Percentiles rank a stretch among this genome's conserved stretches.
phyloP scores from a whole-genome alignment of 352 stramenopile species.

The Globisporangium megalacanthum region DNA sequence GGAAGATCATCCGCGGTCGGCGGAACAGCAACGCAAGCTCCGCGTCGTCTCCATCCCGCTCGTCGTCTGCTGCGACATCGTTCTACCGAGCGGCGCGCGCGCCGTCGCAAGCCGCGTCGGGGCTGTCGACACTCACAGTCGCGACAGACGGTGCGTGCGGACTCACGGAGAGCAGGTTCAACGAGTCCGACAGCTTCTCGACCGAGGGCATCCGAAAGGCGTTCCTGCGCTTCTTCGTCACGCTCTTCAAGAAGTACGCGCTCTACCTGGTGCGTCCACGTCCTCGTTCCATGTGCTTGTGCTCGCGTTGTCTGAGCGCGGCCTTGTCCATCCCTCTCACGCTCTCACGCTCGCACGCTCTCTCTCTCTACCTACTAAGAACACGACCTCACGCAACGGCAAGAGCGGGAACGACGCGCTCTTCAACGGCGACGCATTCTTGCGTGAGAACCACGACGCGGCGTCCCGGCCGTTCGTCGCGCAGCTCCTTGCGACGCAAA shows the following conservation, averaged over 20 bases:
- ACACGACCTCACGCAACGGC: conserved; percentile 14
- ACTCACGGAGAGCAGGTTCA: conserved; percentile 59
- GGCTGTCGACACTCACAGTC: background rate
- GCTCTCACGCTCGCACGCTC: no score
- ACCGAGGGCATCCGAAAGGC: conserved; percentile 53
- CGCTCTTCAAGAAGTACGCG: conserved; percentile 73
- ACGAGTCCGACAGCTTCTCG: conserved; percentile 70
- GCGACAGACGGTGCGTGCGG: conserved; percentile 32
- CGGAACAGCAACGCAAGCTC: conserved; percentile 41
- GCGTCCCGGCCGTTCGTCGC: conserved; percentile 54
- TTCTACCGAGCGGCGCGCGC: conserved; percentile 12
- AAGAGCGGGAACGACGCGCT: conserved; percentile 31
- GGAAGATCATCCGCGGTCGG: conserved; percentile 59
- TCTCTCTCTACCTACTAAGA: conserved; percentile 17
- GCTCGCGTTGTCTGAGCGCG: background rate
- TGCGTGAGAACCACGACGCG: conserved; percentile 64
- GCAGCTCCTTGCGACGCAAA: conserved; percentile 64
- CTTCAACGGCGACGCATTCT: conserved; percentile 61
- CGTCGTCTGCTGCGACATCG: conserved; percentile 14
- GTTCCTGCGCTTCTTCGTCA: conserved; percentile 82
- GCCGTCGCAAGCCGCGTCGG: background rate
- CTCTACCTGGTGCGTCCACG: conserved; percentile 48
- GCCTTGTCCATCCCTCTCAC: background rate
- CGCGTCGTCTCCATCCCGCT: conserved; percentile 24
- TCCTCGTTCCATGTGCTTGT: background rate